A percentile compares a stretch with the other conserved stretches of the same genome.
Conservation (phyloP, 495 filamentous ascomycete genomes). For the Neurospora sublineolata region DNA sequence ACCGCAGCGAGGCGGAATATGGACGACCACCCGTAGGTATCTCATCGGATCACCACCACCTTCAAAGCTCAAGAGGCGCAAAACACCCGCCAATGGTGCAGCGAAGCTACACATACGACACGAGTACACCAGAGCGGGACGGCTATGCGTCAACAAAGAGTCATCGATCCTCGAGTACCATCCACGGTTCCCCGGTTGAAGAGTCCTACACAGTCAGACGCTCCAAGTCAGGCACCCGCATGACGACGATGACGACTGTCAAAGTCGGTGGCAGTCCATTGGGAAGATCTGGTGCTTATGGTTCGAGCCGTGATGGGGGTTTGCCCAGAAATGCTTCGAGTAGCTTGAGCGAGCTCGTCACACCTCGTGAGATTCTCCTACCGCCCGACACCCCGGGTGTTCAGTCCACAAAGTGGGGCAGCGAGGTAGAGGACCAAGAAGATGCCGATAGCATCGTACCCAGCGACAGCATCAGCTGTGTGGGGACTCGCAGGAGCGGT, state of each 20-base stretch:
- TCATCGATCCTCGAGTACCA: conserved; percentile 23
- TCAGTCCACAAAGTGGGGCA: conserved; percentile 17
- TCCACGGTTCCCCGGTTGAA: conserved; percentile 16
- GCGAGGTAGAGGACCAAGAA: conserved; percentile 7
- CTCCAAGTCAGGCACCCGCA: conserved; percentile 19
- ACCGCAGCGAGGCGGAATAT: conserved; percentile 25
- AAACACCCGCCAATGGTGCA: conserved; percentile 18
- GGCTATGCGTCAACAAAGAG: conserved; percentile 29
- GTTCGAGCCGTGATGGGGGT: not conserved
- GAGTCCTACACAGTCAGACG: conserved; percentile 15
- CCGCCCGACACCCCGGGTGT: conserved; percentile 34
- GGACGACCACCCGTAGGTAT: conserved; percentile 18
- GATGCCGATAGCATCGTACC: conserved; percentile 42
- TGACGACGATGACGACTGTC: conserved; percentile 22
- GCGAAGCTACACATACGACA: conserved; percentile 21
- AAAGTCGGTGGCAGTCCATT: conserved; percentile 10
- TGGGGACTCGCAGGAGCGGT: conserved; percentile 35
- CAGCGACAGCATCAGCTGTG: conserved; percentile 57
- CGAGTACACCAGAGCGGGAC: conserved; percentile 17
- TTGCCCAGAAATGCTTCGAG: not conserved
- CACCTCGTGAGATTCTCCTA: conserved; percentile 32
- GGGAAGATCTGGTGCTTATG: not conserved
- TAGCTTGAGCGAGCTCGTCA: conserved; percentile 3
- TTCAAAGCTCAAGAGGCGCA: conserved; percentile 12
- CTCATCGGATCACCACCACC: not conserved